Evolutionary conservation across 352 stramenopile species (phyloP), one percentile per base, ranked within the genome.

Genomic region (Globisporangium uncinulatum): DNA sequence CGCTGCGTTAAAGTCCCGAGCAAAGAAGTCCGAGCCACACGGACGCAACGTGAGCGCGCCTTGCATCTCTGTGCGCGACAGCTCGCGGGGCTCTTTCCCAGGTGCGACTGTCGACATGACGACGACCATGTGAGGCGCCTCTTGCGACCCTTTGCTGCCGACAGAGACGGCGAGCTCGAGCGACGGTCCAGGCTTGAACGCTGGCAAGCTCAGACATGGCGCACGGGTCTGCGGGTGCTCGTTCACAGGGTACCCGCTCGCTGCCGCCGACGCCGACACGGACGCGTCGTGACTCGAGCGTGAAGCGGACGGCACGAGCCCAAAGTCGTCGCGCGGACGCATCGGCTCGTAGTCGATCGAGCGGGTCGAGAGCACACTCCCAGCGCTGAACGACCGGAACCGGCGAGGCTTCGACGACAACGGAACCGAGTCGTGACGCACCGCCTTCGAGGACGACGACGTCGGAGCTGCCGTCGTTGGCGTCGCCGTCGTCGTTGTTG

Each of bases 91-190:
- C 1, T 68, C 66, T 46, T 84, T 66, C 13, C 73, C 81, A 29
- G 84, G 68, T 3, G 63, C 53, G 29, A 89, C 76, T 14, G 56
- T 74, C 11, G 76, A 87, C 42, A 91, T 59, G 41, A 90, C 80
- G 11, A 95, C 71, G 15, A 93, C 42, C 76, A 92, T 89, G 32
- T 90, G 74, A n/a, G 70, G 67, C 11, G 76, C 59, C 47, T 92
- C 78, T 59, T 92, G 81, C 17, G 70, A 50, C 0, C 74, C 79
- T 56, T 87, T 88, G 54, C 75, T 87, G 0, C 83, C 81, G 24
- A 95, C 75, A 0, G 85, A 95, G 1, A 93, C 68, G 3, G 79
- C 83, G 24, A 95, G 59, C 47, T 93, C 79, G 32, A 95, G 69
- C 54, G 70, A 84, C 6, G 78, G 71, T 0, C 51, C 57, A n/a